Base-by-base conservation (phyloP, 2,329 filamentous ascomycete species). In the Gnomoniopsis sp. region DNA sequence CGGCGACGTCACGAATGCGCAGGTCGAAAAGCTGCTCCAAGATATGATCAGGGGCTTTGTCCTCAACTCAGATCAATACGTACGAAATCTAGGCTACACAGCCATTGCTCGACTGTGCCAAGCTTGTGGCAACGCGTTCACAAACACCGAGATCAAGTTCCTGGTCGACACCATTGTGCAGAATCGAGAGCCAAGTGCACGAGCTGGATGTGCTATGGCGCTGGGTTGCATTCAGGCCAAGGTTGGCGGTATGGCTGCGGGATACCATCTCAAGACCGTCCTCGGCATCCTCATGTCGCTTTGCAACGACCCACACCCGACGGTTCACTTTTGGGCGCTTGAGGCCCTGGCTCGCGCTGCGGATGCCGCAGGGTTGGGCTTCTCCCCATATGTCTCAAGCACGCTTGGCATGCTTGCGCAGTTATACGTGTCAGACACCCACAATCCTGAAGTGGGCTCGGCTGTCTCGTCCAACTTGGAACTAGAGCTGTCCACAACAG, bases 251-350 rank as follows among this genome's bases (percentile, higher is more conserved):
- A 98, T 99, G 93, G 95, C 95, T 55, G 95, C 95, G 56, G 92
- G 93, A 3, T 92, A 95, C 67, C 95, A 99, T 71, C 81, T 99
- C 53, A 98, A 98, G 77, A 97, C 92, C 1, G 97, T 99, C 52
- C 83, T 97, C n/a, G 90, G 93, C 19, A 96, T 99, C 43, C 78
- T 99, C n/a, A 96, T 98, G 89, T 98, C 95, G 8, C 81, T 99
- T 11, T 93, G 92, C 71, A 96, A 93, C 66, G 95, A 99, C 69
- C 91, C 93, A 21, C 95, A 99, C 70, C 93, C 95, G 0, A 88
- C 90, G 0, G 95, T 99, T 10, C 95, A 99, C 72, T 96, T 93
- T 70, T 98, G 93, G 92, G 93, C 96, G 2, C 78, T 99, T 48
- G 92, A 97, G 70, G 93, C 91, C 11, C 74, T 99, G 33, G 88